Evolutionary conservation across 1,139 yeast species (phyloP), one percentile per base, ranked within the genome.

Genomic region (Geotrichum histeridarum): DNA sequence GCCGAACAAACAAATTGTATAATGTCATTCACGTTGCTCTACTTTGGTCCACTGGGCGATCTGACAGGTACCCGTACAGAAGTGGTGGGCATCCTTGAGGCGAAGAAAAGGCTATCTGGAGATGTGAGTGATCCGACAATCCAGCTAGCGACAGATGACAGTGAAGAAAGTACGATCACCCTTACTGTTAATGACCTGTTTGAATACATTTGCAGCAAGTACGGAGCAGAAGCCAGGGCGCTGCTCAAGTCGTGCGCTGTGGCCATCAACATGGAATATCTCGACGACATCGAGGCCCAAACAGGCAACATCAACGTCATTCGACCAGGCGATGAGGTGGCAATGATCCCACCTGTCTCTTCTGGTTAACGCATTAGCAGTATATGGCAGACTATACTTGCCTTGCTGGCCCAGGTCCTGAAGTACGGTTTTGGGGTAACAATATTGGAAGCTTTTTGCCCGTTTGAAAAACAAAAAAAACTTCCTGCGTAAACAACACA

Each of bases 341-440:
- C 70, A 7, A 57, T 72, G n/a, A 64, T 72, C 15, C 75, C 76
- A 8, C 75, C 75, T 0, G 75, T 72, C 2, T 69, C 73, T 1
- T 70, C 73, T 6, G 75, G 75, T 7, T 72, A 57, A 15, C 7
- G 32, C 9, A 38, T 38, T 33, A 7, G 14, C 12, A 6, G 6
- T 11, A 11, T 39, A 22, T 22, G 5, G 27, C 27, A 22, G 27
- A 22, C 27, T 22, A 22, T 22, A 22, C 27, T 22, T 22, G 27
- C 27, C 27, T 22, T 22, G 27, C 27, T 22, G 27, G 27, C 27
- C 27, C 27, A 5, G 27, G n/a, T n/a, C 27, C 27, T 7, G 37
- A 7, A 11, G 37, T 11, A 6, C 37, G 37, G 3, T 33, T 33
- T 11, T n/a, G 3, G 14, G 37, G 14, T 11, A n/a, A n/a, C 37